Evolutionary conservation across 345 rosid species (phyloP).

Genomic region (Salix purpurea): DNA sequence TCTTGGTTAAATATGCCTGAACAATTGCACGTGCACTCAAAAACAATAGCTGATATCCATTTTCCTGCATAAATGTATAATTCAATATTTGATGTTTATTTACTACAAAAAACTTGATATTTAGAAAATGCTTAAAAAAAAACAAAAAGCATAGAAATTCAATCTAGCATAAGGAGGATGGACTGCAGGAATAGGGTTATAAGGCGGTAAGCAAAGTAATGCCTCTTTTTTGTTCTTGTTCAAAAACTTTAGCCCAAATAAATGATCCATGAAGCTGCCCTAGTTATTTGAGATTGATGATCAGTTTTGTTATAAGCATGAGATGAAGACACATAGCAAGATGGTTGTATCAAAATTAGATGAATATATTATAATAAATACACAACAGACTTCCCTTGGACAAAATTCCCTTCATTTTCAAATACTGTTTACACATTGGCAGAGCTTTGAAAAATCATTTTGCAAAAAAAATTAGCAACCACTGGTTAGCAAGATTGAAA

Average conservation of each 20-base stretch:
- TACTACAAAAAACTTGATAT: neutral
- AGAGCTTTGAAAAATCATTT: neutral
- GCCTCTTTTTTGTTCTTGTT: neutral
- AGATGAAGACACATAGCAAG: neutral
- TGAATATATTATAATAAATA: too few relatives aligned
- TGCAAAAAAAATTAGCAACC: neutral
- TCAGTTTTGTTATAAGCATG: neutral
- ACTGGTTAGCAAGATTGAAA: neutral
- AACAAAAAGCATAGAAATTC: neutral
- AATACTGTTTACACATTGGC: neutral
- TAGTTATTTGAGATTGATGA: neutral
- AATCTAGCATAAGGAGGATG: neutral
- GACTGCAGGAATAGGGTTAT: neutral
- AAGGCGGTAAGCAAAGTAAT: neutral
- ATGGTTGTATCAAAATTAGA: neutral
- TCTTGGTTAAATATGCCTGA: conserved; percentile 90
- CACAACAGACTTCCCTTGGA: neutral
- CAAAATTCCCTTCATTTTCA: neutral
- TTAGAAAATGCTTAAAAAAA: neutral
- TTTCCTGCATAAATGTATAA: conserved; percentile 51
- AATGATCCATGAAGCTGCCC: neutral
- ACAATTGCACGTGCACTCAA: conserved; percentile 94
- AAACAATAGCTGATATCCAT: conserved; percentile 91
- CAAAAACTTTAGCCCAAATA: neutral
- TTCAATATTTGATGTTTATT: neutral